Conservation (phyloP, 2,329 filamentous ascomycete genomes). For the Calcarisporium arbuscula region DNA sequence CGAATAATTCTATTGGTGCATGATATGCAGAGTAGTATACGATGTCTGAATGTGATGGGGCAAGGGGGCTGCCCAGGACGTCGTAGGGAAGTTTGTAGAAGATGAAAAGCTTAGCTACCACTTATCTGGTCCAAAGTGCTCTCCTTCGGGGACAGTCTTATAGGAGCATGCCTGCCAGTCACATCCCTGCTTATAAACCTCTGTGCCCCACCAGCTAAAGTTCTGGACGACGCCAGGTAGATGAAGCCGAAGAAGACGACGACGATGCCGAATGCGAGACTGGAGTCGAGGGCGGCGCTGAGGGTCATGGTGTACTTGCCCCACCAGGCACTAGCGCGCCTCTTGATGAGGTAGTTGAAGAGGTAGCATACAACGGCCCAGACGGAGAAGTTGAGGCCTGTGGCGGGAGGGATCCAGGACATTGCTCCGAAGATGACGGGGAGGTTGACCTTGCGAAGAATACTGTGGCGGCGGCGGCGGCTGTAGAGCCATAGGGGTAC, state of each 20-base stretch:
- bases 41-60: too few relatives aligned
- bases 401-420: conserved; percentile 81
- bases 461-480: conserved; percentile 50
- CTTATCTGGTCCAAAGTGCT: conserved; percentile 57
- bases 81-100: too few relatives aligned
- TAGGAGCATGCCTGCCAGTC: conserved; percentile 80
- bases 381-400: conserved; percentile 80
- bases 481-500: conserved; percentile 68
- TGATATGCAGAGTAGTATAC: too few relatives aligned
- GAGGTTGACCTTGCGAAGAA: conserved; percentile 71
- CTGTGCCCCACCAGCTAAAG: conserved; percentile 85
- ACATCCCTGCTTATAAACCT: conserved; percentile 76
- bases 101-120: conserved; percentile 50
- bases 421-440: conserved; percentile 79
- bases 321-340: conserved; percentile 71
- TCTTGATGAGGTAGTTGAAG: conserved; percentile 73
- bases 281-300: conserved; percentile 75
- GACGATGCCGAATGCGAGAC: conserved; percentile 74
- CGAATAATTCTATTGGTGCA: too few relatives aligned
- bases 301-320: conserved; percentile 87
- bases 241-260: conserved; percentile 81
- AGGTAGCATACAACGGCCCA: conserved; percentile 81
- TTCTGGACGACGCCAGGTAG: conserved; percentile 67
- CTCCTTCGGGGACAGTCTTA: conserved; percentile 54
- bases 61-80: too few relatives aligned